Conservation (phyloP, 192 early-diverging fungal genomes). For the Coemansia asiatica region DNA sequence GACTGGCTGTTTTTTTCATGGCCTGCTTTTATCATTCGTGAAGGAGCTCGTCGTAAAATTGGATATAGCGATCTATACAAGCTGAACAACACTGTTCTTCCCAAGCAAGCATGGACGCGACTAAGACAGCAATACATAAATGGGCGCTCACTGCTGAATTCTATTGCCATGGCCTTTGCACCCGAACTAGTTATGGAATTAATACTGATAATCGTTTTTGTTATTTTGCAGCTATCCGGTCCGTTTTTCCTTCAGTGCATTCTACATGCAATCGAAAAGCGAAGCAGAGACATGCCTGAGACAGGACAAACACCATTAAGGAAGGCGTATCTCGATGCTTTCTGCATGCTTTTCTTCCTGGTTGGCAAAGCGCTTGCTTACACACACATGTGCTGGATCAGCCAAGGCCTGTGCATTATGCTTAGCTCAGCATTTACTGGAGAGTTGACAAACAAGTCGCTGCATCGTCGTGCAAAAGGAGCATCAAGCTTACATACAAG, state of each 20-base stretch:
- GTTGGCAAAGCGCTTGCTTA: slow-evolving; percentile 50
- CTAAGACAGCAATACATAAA: slow-evolving; percentile 14
- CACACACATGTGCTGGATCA: slow-evolving; percentile 66
- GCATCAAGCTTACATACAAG: slow-evolving; percentile 27
- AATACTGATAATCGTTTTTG: slow-evolving; percentile 37
- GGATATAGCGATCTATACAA: slow-evolving; percentile 62
- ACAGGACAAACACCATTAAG: slow-evolving; percentile 1
- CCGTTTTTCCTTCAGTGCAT: slow-evolving; percentile 64
- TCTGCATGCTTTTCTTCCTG: slow-evolving; percentile 61
- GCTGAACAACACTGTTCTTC: slow-evolving; percentile 56
- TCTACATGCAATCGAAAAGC: slow-evolving; percentile 56
- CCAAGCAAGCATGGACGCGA: slow-evolving; percentile 34
- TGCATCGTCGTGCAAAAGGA: slow-evolving; percentile 60
- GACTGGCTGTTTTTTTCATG: slow-evolving; percentile 56
- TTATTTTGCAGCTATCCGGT: slow-evolving; percentile 49
- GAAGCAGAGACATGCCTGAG: slow-evolving; percentile 11
- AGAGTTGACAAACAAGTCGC: slow-evolving; percentile 68
- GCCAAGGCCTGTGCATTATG: slow-evolving; percentile 63
- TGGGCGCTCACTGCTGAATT: slow-evolving; percentile 29
- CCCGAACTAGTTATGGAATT: slow-evolving; percentile 47
- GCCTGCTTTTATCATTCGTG: slow-evolving; percentile 62
- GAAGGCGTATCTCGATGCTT: slow-evolving; percentile 53
- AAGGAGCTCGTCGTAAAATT: slow-evolving; percentile 57
- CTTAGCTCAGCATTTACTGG: slow-evolving; percentile 61
- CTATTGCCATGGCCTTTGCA: slow-evolving; percentile 48